phyloP scores from a whole-genome alignment of 371 early-diverging fungal species.

The Mucor mucedo region DNA sequence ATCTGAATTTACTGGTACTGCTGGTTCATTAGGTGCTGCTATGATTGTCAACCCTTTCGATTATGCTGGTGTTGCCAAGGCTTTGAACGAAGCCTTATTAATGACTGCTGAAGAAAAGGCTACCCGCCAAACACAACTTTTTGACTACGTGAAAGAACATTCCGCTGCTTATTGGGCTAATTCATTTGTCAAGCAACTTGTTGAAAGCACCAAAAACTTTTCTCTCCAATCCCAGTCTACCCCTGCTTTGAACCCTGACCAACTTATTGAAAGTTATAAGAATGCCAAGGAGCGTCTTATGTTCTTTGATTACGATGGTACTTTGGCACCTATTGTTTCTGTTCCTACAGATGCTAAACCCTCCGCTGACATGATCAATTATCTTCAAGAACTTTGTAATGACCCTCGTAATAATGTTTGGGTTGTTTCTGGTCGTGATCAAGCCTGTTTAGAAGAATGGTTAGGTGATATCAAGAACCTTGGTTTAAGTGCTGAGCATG shows the following conservation, averaged over 20 bases:
- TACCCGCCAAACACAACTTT: conserved; percentile 82
- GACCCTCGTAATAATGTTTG: conserved; percentile 87
- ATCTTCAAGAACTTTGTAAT: conserved; percentile 64
- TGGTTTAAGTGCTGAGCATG: conserved; percentile 94
- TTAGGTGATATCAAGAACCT: conserved; percentile 71
- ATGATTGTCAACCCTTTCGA: conserved; percentile 97
- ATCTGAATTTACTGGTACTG: conserved; percentile 97
- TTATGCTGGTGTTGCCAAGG: conserved; percentile 86
- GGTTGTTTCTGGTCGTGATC: conserved; percentile 92
- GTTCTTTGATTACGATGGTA: conserved; percentile 91
- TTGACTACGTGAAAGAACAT: conserved; percentile 81
- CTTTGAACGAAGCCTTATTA: conserved; percentile 85
- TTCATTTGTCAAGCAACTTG: conserved; percentile 71
- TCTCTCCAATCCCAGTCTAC: conserved; percentile 63
- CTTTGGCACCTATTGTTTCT: conserved; percentile 79
- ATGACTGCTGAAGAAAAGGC: conserved; percentile 80
- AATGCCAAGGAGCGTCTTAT: conserved; percentile 67
- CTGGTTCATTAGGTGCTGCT: conserved; percentile 87
- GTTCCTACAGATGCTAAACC: conserved; percentile 78
- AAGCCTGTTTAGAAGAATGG: conserved; percentile 86
- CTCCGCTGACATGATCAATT: conserved; percentile 64
- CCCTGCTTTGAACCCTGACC: conserved; percentile 60
- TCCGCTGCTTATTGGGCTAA: conserved; percentile 93
- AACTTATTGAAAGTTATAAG: conserved; percentile 50
- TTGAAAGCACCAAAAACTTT: conserved; percentile 28